A percentile compares a stretch with the other conserved stretches of the same genome.
Evolutionary conservation across 2,329 filamentous ascomycete species (phyloP).

Genomic region (Paramyrothecium sp.): DNA sequence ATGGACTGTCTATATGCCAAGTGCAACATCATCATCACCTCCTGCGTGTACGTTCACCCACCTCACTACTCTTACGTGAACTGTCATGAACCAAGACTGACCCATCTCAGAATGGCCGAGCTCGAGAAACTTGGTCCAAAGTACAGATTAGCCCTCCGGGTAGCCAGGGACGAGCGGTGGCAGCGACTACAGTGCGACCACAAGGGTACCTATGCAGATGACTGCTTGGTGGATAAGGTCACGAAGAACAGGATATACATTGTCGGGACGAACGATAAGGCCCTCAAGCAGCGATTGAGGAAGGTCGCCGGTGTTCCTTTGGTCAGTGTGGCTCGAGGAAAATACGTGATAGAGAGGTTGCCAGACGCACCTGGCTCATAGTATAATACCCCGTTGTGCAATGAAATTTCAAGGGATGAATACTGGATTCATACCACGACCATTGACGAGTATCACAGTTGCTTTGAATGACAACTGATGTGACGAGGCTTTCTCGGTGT

Average conservation of each 20-base stretch:
- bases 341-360: slow-evolving; percentile 91
- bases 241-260: slow-evolving; percentile 76
- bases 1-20: slow-evolving; percentile 95
- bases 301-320: slow-evolving; percentile 69
- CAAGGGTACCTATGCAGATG: slow-evolving; percentile 79
- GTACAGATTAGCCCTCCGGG: slow-evolving; percentile 81
- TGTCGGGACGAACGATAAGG: slow-evolving; percentile 74
- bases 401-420: neutral
- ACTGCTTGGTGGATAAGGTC: slow-evolving; percentile 77
- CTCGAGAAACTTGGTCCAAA: slow-evolving; percentile 86
- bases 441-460: neutral
- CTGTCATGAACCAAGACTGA: neutral
- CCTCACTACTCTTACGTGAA: neutral
- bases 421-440: neutral
- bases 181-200: slow-evolving; percentile 85
- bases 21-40: slow-evolving; percentile 82
- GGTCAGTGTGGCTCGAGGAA: slow-evolving; percentile 80
- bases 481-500: too few relatives aligned
- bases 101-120: slow-evolving; percentile 59
- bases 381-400: neutral
- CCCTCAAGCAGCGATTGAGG: slow-evolving; percentile 77
- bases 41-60: slow-evolving; percentile 44
- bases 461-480: too few relatives aligned
- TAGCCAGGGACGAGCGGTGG: slow-evolving; percentile 88
- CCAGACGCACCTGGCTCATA: slow-evolving; percentile 72